Evolutionary conservation across 75 land plant genomes (phyloP), one percentile per base, ranked within the genome.

Genomic region (Selaginella tamariscina): DNA sequence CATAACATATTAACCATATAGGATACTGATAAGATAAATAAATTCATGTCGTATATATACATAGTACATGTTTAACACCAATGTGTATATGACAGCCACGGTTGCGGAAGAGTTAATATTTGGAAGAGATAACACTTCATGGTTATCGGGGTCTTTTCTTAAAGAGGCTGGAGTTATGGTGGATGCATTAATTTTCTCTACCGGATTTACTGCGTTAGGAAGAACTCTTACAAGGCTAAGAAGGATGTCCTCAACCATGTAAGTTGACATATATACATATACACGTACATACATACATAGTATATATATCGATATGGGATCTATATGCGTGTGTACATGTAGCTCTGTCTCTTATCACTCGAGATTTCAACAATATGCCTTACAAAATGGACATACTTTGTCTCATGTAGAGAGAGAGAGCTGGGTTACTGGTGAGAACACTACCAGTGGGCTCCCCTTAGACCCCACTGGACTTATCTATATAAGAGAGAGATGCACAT

Each of bases 131-230:
- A 85, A 94, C 60, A 64, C 89, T 55, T 82, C 88, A 44, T 89
- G 95, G 96, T 74, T 89, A 33, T 87, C 98, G 65, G 85, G 96
- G 56, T 80, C 76, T 33, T 80, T 86, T 24, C 79, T 89, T n/a
- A 65, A 78, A 55, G 80, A 83, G 81, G 91, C 98, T 70, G 86
- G 91, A 26, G 62, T 59, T 15, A 74, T 67, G 55, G 86, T 90
- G 22, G 91, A 89, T 63, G 65, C 73, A 30, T 76, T 94, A 63
- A 94, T 94, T 71, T 74, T 89, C 44, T 82, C 82, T 57, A 94
- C 87, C n/a, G 96, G 98, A 64, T 80, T 89, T 88, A 89, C 98
- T 65, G 86, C 88, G 30, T 80, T 94, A 65, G 98, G 98, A 83
- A 89, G 68, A 81, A 85, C 24, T 83, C 75, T 65, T 94, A 89